Evolutionary conservation across 2,329 filamentous ascomycete genomes (phyloP).

Genomic region (Paraconiothyrium sp.): DNA sequence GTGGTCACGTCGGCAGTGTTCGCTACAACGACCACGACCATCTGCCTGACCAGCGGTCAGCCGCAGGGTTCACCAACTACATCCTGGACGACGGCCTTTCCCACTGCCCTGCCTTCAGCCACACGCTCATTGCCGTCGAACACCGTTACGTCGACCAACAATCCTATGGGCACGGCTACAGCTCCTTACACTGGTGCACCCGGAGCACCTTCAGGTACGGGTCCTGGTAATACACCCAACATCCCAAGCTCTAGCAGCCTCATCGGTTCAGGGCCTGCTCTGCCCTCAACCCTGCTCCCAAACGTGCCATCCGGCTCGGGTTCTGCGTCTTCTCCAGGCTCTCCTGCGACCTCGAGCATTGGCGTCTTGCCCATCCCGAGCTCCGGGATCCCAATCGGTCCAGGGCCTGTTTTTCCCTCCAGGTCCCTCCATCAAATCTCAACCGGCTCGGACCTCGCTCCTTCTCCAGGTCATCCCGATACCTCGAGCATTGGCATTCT

Average conservation of each 20-base stretch:
- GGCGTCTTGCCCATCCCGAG: not conserved
- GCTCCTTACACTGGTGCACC: not conserved
- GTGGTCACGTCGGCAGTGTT: conserved; percentile 52
- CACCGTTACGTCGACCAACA: conserved; percentile 5
- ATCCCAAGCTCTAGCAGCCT: conserved; percentile 1
- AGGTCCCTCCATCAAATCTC: not conserved
- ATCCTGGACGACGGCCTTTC: not conserved
- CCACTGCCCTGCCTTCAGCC: not conserved
- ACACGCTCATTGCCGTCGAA: not conserved
- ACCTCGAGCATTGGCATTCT: not conserved
- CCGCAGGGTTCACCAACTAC: not conserved
- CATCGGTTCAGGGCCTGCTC: conserved; percentile 4
- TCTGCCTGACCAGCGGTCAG: conserved; percentile 14
- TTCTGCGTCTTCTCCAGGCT: conserved; percentile 13
- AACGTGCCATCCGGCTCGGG: conserved; percentile 8
- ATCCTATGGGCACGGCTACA: not conserved
- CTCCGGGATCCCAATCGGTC: not conserved
- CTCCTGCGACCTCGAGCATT: conserved; percentile 1
- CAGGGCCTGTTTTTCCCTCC: not conserved
- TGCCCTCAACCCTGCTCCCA: conserved; percentile 7
- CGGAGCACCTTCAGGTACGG: not conserved
- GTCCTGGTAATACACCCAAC: not conserved
- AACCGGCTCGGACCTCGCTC: not conserved
- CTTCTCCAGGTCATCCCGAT: not conserved
- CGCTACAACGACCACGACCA: conserved; percentile 37